Evolutionary conservation across 2,329 filamentous ascomycete species (phyloP), one percentile per base, ranked within the genome.

Genomic region (Dryadomyces quercivorus): DNA sequence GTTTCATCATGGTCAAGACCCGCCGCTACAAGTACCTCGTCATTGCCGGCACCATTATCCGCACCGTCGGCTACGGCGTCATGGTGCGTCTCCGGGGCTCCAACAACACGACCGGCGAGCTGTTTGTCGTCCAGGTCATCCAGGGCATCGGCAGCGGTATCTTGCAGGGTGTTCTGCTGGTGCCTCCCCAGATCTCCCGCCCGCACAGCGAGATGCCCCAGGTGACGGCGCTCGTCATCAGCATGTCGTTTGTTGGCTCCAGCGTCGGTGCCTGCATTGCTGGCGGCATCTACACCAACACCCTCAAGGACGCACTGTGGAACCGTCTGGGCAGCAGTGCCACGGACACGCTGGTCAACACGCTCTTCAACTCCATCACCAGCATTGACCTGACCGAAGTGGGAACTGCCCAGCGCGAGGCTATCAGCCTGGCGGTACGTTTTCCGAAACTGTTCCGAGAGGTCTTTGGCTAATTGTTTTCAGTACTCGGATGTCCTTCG

Each of bases 231-330:
- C 58, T 77, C 48, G 65, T 74, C 15, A 62, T 76, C 26, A 65
- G 71, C 13, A 68, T 66, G 45, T 65, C 68, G 9, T 75, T 71
- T 54, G 58, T 77, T 5, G 70, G 70, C 2, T 57, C 62, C 15
- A 67, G 64, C 40, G 61, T 72, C 26, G 69, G 69, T 1, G 63
- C 67, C 7, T 67, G 68, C 45, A 69, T 75, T 49, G 72, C 74
- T 2, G 74, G 74, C 5, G 72, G 69, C 7, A 76, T 77, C 15
- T 77, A 77, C 58, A 76, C 74, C 0, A 69, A 67, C n/a, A 67
- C 68, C 0, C 67, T 77, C 57, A 67, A 68, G 36, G 55, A 62
- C 4, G 62, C 65, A 6, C 59, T 76, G 52, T 62, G 63, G 49
- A 56, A 61, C 8, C 67, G 68, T 40, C 60, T 76, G 6, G 70